Evolutionary conservation across 129 eudicot genomes (phyloP), one percentile per base, ranked within the genome.

Genomic region (Saposhnikovia divaricata): DNA sequence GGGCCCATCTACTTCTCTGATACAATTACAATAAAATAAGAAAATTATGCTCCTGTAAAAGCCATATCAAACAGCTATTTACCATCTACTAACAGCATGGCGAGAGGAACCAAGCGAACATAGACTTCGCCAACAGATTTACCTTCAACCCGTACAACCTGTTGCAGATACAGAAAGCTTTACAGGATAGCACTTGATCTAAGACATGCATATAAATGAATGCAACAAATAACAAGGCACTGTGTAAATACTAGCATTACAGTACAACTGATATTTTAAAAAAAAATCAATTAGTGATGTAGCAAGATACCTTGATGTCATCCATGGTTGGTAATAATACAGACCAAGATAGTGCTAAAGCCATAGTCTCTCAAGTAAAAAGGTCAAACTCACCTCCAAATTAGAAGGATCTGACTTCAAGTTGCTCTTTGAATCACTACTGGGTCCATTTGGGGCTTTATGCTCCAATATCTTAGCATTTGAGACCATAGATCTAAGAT

Each of bases 11-110:
- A 27, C 3, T 71, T 18, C 48, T 27, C 25, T 21, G 34, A 76
- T 66, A 27, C 11, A 5, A 43, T 42, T 46, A 16, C 78, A 42
- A 75, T 11, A 2, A 72, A 77, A 25, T 42, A 45, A 80, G 31
- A 82, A 61, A 59, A 55, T 7, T 70, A 39, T 53, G 21, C 28
- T 45, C 78, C 72, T 81, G 0, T 31, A 71, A 73, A 38, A 65
- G 70, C 27, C 76, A 81, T n/a, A 71, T 63, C 44, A 76, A 72
- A 28, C n/a, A 51, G 79, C 47, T 77, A 34, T 13, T 84, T 88
- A 92, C 99, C 99, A 84, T 96, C 99, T 78, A 96, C 89, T 70
- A 96, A 93, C 72, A 95, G 99, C 55, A 96, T 97, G 73, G 87
- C 99, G 76, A 96, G 97, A 61, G 98, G 96, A 73, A 96, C 94